Percentiles rank a stretch among this genome's conserved stretches.
Conservation (phyloP, 2,329 filamentous ascomycete genomes). For the Lasiodiplodia sp. region DNA sequence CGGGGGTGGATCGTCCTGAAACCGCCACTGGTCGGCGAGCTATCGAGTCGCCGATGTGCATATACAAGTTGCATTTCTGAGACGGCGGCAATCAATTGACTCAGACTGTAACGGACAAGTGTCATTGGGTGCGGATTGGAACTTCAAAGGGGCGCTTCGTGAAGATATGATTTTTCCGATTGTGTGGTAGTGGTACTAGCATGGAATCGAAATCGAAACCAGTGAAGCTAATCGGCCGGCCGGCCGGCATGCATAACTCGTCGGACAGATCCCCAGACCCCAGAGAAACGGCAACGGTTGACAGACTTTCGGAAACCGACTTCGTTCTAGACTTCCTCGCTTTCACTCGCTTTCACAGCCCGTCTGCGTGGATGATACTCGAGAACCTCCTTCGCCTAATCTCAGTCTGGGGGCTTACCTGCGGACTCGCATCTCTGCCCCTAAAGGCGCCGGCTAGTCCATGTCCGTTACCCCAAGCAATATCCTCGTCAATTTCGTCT, state of each 20-base stretch:
- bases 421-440: constrained; percentile 15
- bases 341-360: neutral
- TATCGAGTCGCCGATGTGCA: constrained; percentile 1
- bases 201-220: constrained; percentile 2
- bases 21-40: constrained; percentile 8
- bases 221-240: constrained; percentile 19
- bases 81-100: neutral
- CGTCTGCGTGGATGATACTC: constrained; percentile 18
- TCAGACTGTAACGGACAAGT: neutral
- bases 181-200: constrained; percentile 16
- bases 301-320: neutral
- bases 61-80: neutral
- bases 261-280: constrained; percentile 6
- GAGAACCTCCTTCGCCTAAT: constrained; percentile 22
- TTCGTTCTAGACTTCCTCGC: constrained; percentile 13
- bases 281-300: constrained; percentile 17
- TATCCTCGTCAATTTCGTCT: constrained; percentile 55
- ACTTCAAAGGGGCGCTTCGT: constrained; percentile 3
- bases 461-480: constrained; percentile 40
- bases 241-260: constrained; percentile 7
- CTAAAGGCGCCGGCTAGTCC: constrained; percentile 22
- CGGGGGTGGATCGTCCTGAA: neutral
- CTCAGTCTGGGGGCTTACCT: constrained; percentile 18
- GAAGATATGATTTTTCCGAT: constrained; percentile 21
- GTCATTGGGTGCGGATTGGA: neutral